Percentiles rank a stretch among this genome's conserved stretches.
phyloP scores from a whole-genome alignment of 2,329 filamentous ascomycete genomes.

The Sclerotinia trifoliorum region DNA sequence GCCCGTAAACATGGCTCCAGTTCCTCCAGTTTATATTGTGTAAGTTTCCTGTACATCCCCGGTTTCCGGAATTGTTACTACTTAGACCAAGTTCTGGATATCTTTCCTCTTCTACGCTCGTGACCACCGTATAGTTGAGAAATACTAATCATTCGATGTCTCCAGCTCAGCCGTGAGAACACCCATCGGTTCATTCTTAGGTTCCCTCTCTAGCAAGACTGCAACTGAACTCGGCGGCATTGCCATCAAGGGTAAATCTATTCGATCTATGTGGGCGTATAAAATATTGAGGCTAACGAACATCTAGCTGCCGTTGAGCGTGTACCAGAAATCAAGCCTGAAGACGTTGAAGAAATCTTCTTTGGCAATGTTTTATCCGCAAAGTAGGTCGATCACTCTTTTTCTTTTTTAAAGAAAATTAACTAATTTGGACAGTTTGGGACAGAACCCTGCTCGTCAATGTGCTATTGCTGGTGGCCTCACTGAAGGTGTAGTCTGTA shows the following conservation, averaged over 20 bases:
- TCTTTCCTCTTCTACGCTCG: background rate
- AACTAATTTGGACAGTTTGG: constrained; percentile 59
- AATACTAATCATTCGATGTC: background rate
- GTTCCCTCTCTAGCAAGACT: constrained; percentile 82
- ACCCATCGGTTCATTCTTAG: constrained; percentile 90
- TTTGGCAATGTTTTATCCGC: constrained; percentile 98
- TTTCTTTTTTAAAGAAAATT: background rate
- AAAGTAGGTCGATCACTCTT: constrained; percentile 59
- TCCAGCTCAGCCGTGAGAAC: constrained; percentile 72
- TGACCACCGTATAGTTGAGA: background rate
- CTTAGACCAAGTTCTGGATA: background rate
- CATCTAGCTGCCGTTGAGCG: constrained; percentile 72
- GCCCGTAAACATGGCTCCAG: constrained; percentile 65
- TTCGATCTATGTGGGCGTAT: background rate
- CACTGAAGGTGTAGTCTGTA: constrained; percentile 74
- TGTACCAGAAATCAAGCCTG: constrained; percentile 79
- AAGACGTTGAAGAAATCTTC: constrained; percentile 93
- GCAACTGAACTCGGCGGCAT: constrained; percentile 84
- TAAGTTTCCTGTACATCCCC: background rate
- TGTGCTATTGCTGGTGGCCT: constrained; percentile 89
- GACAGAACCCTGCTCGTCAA: constrained; percentile 94
- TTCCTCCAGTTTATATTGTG: constrained; percentile 93
- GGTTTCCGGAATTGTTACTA: background rate
- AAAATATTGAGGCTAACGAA: background rate
- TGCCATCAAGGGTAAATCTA: constrained; percentile 77